Evolutionary conservation across 225 moss, liverwort and hornwort genomes (phyloP).

Genomic region (Sphagnum contortum): DNA sequence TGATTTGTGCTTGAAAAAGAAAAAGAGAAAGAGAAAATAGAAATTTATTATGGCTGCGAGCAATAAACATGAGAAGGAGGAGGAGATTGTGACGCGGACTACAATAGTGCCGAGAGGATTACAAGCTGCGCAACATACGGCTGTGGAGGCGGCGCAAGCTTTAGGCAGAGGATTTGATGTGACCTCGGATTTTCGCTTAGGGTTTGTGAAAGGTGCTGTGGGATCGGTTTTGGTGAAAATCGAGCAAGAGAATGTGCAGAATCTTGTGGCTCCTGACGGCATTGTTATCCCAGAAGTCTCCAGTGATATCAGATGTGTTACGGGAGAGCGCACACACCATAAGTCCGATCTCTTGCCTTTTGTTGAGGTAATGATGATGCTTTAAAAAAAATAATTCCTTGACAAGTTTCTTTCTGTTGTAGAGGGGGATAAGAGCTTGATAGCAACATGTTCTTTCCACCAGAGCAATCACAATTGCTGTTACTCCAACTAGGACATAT

Average conservation of each 20-base stretch:
- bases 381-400: too few relatives aligned
- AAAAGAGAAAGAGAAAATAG: too few relatives aligned
- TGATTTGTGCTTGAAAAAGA: too few relatives aligned
- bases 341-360: conserved; percentile 66
- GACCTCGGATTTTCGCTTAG: conserved; percentile 66
- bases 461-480: too few relatives aligned
- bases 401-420: too few relatives aligned
- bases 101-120: conserved; percentile 6
- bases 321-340: conserved; percentile 76
- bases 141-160: conserved; percentile 56
- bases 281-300: conserved; percentile 60
- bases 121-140: conserved; percentile 37
- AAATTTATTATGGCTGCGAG: too few relatives aligned
- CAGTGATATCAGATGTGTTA: conserved; percentile 67
- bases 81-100: too few relatives aligned
- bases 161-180: conserved; percentile 89
- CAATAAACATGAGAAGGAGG: too few relatives aligned
- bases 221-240: conserved; percentile 61
- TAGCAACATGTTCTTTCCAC: too few relatives aligned
- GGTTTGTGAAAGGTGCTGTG: conserved; percentile 47
- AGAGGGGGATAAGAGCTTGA: too few relatives aligned
- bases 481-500: too few relatives aligned
- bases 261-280: conserved; percentile 65
- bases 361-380: conserved; percentile 26
- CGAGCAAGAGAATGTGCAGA: conserved; percentile 44